Evolutionary conservation across 176 grass and related monocot species (phyloP), one percentile per base, ranked within the genome.

Genomic region (Puya raimondii): DNA sequence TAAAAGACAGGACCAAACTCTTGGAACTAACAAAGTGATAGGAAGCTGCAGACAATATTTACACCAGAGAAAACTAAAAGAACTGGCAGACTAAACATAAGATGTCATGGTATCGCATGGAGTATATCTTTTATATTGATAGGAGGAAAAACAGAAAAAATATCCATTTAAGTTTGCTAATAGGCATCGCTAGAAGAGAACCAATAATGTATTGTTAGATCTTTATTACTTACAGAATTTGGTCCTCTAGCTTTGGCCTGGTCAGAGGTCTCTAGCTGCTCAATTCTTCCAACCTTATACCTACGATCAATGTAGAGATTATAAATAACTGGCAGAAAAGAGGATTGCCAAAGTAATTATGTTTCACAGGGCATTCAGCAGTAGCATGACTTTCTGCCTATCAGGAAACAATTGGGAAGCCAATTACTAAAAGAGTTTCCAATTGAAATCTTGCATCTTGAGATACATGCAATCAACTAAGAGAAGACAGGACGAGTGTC

Each of bases 281-380:
- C 92, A 69, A 96, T 91, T 88, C 92, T 84, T 79, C 92, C 92
- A 72, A 96, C 92, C 83, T 96, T 96, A 85, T 96, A 96, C 70
- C 88, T 91, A 63, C 23, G 76, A 71, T 66, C 51, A 83, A 73
- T 74, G 69, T 23, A 61, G 42, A 10, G 76, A 17, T 72, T 68
- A 82, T 65, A 27, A 78, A 33, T 27, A 71, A 61, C 58, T 22
- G 21, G 64, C 51, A 53, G 17, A 74, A 25, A 47, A 65, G 69
- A 70, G 25, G 3, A 76, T 11, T 22, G 23, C 22, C 15, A 70
- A 70, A 50, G 52, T 8, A 13, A 1, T 22, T 9, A 49, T 65
- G 23, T 57, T 23, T 82, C 48, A 49, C 9, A 33, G 71, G 51
- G 49, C 20, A 84, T 52, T 25, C 23, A 83, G 66, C 8, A 64